Evolutionary conservation across 2,329 filamentous ascomycete genomes (phyloP).

Genomic region (Arthrobotrys sphaeroides): DNA sequence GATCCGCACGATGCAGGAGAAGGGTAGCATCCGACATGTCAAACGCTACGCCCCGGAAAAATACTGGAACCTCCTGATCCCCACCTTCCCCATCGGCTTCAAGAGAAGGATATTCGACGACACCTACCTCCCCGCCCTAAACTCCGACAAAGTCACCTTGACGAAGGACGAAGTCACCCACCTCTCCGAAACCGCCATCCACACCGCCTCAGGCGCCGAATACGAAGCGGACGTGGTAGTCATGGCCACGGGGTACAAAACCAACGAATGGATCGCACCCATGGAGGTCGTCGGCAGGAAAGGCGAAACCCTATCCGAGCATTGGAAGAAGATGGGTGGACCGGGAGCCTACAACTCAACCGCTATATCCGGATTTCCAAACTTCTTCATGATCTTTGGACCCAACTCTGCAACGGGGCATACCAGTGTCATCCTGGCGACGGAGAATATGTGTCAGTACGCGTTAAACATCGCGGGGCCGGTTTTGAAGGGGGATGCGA

Average conservation of each 20-base stretch:
- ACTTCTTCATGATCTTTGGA: constrained; percentile 70
- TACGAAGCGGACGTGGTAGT: constrained; percentile 70
- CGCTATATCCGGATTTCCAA: constrained; percentile 70
- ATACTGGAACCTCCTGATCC: constrained; percentile 71
- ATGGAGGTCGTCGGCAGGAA: constrained; percentile 66
- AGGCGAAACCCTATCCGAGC: constrained; percentile 66
- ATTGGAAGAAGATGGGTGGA: constrained; percentile 70
- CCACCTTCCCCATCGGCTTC: constrained; percentile 71
- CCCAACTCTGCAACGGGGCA: constrained; percentile 73
- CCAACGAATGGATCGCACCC: constrained; percentile 67
- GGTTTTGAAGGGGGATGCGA: constrained; percentile 64
- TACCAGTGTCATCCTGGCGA: constrained; percentile 69
- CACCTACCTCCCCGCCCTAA: constrained; percentile 67
- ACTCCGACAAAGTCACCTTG: constrained; percentile 67
- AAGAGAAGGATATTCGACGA: constrained; percentile 71
- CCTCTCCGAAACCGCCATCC: constrained; percentile 63
- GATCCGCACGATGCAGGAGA: constrained; percentile 62
- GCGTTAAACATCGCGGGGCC: constrained; percentile 69
- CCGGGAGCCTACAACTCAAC: constrained; percentile 71
- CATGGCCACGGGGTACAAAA: constrained; percentile 71
- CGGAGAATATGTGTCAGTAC: constrained; percentile 71
- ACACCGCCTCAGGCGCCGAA: constrained; percentile 61
- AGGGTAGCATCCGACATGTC: constrained; percentile 64
- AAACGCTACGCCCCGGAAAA: constrained; percentile 66
- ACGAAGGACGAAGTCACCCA: constrained; percentile 66